A percentile compares a stretch with the other conserved stretches of the same genome.
These are phyloP conservation scores for Cystoderma amianthinum DNA, from an alignment of 768 basidiomycete genomes.

Conservation along the genomic window DNA sequence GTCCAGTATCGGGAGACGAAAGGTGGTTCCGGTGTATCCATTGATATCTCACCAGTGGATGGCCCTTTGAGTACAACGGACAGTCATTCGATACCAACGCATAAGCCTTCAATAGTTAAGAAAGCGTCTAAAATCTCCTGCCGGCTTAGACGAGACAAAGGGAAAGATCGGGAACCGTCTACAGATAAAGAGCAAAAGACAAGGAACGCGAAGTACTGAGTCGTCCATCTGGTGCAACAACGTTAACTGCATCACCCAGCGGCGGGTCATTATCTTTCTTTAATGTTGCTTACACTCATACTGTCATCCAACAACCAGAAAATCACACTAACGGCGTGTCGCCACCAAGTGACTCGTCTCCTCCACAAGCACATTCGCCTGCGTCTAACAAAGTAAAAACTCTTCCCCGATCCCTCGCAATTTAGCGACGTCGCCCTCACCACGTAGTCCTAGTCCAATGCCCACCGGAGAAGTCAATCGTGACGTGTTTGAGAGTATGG, in stretches of 20 bases:
- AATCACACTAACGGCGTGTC: constrained; percentile 1
- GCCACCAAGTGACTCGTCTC: constrained; percentile 7
- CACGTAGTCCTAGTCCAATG: constrained; percentile 43
- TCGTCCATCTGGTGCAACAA: constrained; percentile 37
- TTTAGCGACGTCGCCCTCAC: constrained; percentile 26
- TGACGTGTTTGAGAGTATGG: constrained; percentile 67
- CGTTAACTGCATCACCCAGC: constrained; percentile 59
- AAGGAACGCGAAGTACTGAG: constrained; percentile 21
- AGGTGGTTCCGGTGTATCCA: constrained; percentile 94
- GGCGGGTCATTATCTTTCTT: constrained; percentile 83
- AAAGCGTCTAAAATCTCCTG: constrained; percentile 80
- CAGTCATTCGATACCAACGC: constrained; percentile 21
- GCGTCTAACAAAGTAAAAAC: constrained; percentile 53
- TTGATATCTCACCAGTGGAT: constrained; percentile 78
- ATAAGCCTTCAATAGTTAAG: constrained; percentile 54
- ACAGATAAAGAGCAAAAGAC: constrained; percentile 36
- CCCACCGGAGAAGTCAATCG: constrained; percentile 63
- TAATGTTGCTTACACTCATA: constrained; percentile 60
- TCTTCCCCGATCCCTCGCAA: constrained; percentile 82
- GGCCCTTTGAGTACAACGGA: constrained; percentile 16
- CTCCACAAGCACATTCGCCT: constrained; percentile 24
- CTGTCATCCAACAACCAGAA: constrained; percentile 15
- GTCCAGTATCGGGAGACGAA: constrained; percentile 90
- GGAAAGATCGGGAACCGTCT: constrained; percentile 39
- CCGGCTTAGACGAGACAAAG: constrained; percentile 49